phyloP scores from a whole-genome alignment of 805 yeast species.

The Kuraishia piskuri region DNA sequence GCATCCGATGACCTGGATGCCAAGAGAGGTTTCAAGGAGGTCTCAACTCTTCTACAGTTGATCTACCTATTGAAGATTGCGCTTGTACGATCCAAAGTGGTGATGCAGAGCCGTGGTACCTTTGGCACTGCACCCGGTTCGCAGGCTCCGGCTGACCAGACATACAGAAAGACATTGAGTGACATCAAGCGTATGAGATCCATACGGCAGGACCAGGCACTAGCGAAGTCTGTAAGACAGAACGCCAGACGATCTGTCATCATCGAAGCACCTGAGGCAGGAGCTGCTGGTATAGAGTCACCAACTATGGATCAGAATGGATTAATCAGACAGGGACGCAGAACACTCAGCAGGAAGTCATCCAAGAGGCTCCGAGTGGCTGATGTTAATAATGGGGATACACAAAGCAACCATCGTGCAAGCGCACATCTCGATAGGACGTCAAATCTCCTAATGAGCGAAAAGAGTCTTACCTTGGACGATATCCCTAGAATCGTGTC shows the following conservation, averaged over 20 bases:
- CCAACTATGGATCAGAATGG: constrained; percentile 11
- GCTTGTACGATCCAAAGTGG: constrained; percentile 58
- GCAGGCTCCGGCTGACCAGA: not conserved
- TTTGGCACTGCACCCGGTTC: not conserved
- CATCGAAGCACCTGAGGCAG: constrained; percentile 52
- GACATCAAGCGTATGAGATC: constrained; percentile 75
- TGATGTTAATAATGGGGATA: constrained; percentile 16
- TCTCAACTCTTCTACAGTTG: constrained; percentile 67
- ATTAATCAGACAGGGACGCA: not conserved
- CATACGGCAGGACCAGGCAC: constrained; percentile 55
- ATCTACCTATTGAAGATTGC: constrained; percentile 78
- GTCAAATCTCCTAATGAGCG: constrained; percentile 64
- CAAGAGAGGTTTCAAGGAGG: constrained; percentile 45
- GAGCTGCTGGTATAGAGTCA: constrained; percentile 22
- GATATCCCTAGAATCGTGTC: constrained; percentile 97
- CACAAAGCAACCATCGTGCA: constrained; percentile 17
- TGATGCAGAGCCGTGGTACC: constrained; percentile 33
- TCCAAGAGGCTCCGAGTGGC: constrained; percentile 20
- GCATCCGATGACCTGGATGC: constrained; percentile 41
- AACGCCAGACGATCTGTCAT: constrained; percentile 60
- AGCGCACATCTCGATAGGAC: constrained; percentile 44
- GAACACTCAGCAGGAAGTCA: constrained; percentile 10
- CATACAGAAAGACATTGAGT: constrained; percentile 56
- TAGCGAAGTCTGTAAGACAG: constrained; percentile 44
- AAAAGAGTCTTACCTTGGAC: constrained; percentile 82